Evolutionary conservation across 2,329 filamentous ascomycete species (phyloP).

Genomic region (Penicillium sp.): DNA sequence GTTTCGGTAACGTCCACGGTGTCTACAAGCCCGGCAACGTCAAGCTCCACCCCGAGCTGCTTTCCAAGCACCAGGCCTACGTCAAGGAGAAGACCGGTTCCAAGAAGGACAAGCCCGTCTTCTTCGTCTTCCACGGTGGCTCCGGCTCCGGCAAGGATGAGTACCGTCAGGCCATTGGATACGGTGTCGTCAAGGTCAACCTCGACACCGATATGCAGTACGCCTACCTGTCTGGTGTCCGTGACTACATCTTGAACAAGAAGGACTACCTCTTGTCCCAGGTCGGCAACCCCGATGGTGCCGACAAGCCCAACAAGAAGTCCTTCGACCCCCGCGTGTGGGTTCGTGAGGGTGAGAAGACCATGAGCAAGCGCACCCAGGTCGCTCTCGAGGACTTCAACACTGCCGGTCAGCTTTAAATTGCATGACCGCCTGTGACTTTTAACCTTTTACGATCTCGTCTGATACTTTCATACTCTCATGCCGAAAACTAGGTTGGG

Average conservation of each 20-base stretch:
- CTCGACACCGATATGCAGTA: conserved; percentile 97
- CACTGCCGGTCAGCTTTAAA: conserved; percentile 71
- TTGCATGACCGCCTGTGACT: not conserved
- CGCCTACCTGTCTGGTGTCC: conserved; percentile 86
- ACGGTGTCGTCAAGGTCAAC: conserved; percentile 99
- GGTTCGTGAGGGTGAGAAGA: conserved; percentile 93
- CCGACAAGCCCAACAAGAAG: conserved; percentile 99
- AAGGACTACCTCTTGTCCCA: conserved; percentile 85
- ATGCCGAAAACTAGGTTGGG: conserved; percentile 15
- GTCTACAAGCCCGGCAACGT: conserved; percentile 99
- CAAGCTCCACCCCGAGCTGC: conserved; percentile 90
- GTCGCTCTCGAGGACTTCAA: conserved; percentile 90
- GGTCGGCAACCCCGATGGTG: conserved; percentile 92
- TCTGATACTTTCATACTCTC: conserved; percentile 6
- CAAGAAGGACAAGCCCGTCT: conserved; percentile 83
- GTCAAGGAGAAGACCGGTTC: conserved; percentile 73
- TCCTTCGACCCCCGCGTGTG: conserved; percentile 85
- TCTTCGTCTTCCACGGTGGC: conserved; percentile 99
- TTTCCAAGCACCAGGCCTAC: conserved; percentile 92
- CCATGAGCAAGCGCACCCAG: conserved; percentile 76
- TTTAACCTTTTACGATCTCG: not conserved
- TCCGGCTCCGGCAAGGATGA: conserved; percentile 88
- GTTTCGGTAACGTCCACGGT: conserved; percentile 98
- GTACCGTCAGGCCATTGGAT: conserved; percentile 79
- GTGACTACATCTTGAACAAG: conserved; percentile 90